Base-by-base conservation (phyloP, 208 protist genomes). In the Leishmania tropica region DNA sequence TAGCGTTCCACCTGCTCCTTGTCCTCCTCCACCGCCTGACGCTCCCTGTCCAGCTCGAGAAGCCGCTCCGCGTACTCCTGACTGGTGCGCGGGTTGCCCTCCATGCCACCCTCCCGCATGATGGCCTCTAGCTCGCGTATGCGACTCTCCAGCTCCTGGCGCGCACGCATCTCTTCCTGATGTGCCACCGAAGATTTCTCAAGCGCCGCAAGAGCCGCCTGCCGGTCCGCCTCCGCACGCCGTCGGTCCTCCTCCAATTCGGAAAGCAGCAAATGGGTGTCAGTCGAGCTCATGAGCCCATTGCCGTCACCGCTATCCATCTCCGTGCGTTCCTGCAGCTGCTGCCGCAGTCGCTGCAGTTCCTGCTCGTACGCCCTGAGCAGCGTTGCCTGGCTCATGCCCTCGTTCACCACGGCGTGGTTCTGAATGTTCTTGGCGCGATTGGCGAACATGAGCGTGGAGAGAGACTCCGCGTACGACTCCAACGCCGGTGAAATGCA, bases 1-100 rank as follows among this genome's bases (percentile, higher is more conserved):
- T 99, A 99, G 42, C 97, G 84, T 35, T 96, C 91, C 74, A 99
- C 94, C 86, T 99, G 94, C 42, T 91, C 93, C 79, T 98, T 98
- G 81, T 98, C 96, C 80, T 97, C 93, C 71, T 95, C 89, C 64
- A 98, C 85, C 24, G 88, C 83, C 62, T 93, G 86, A 35, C 94
- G 83, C 83, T 99, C 96, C 68, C 84, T 80, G 53, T 98, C 93
- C 40, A 98, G 83, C 78, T 98, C 94, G 51, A 93, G 87, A 40
- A 98, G 79, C n/a, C 90, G 87, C 28, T 82, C 70, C 7, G 88
- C 83, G 84, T 94, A 96, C 76, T 88, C 92, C 47, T 91, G 83
- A 40, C 86, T 89, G 40, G 87, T 92, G 70, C 76, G 85, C 28
- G 88, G 90, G 54, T 83, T 87, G 47, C 87, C 92, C 37, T 85